Conservation (phyloP, 2,329 filamentous ascomycete species). For the Neoscytalidium dimidiatum region DNA sequence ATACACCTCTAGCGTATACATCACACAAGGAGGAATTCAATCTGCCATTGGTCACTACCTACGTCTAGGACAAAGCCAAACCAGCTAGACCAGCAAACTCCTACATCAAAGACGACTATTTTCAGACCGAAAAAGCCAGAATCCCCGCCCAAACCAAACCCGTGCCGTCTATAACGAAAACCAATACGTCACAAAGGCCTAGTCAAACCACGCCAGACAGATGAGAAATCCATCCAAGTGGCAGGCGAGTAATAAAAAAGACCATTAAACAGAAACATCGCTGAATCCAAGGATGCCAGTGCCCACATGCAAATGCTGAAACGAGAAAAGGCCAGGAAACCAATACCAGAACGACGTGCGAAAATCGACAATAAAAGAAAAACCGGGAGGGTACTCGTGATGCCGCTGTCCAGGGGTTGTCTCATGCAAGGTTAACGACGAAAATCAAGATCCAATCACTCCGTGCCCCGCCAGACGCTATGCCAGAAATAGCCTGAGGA, state of each 20-base stretch:
- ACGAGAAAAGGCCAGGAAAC: background rate
- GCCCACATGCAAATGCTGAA: constrained; percentile 7
- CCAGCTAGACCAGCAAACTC: background rate
- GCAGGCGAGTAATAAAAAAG: background rate
- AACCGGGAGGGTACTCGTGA: constrained; percentile 10
- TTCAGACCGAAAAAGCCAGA: constrained; percentile 1
- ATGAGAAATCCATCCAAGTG: background rate
- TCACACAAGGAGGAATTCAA: background rate
- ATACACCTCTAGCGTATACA: too few relatives aligned
- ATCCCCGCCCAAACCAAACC: background rate
- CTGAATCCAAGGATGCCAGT: constrained; percentile 8
- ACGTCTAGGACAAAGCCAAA: background rate
- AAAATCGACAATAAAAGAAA: background rate
- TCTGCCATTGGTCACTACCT: constrained; percentile 5
- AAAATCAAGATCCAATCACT: constrained; percentile 6
- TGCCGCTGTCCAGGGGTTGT: constrained; percentile 11
- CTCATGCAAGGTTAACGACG: constrained; percentile 9
- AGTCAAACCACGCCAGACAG: background rate
- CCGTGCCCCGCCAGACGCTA: constrained; percentile 14
- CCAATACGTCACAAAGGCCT: background rate
- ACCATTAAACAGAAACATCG: background rate
- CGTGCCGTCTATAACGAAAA: constrained; percentile 16
- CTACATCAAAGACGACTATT: background rate
- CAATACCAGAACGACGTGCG: background rate
- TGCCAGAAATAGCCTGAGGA: constrained; percentile 13